Percentiles rank a stretch among this genome's conserved stretches.
Conservation (phyloP, 2,329 filamentous ascomycete genomes). For the Diplodia scrobiculata region DNA sequence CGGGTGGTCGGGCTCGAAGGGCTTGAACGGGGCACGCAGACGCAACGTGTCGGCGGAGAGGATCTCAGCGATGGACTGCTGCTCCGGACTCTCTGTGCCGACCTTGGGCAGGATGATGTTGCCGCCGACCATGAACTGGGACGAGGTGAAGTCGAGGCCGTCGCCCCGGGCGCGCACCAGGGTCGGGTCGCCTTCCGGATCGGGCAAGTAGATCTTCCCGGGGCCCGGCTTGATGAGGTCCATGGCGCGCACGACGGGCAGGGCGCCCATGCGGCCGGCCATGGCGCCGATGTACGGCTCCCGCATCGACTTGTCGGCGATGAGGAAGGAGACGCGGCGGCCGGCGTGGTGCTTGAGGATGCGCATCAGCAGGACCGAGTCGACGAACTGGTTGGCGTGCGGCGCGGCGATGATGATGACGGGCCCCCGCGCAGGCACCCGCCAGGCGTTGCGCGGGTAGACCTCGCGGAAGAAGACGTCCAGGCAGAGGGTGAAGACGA, state of each 20-base stretch:
- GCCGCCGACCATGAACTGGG: conserved; percentile 23
- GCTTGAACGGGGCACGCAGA: conserved; percentile 19
- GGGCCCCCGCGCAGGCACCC: conserved; percentile 17
- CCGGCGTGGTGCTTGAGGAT: conserved; percentile 24
- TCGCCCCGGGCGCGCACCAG: conserved; percentile 24
- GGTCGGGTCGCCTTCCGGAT: conserved; percentile 22
- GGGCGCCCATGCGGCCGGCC: conserved; percentile 22
- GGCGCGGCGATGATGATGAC: conserved; percentile 29
- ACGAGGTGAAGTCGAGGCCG: conserved; percentile 15
- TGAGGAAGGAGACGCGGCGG: conserved; percentile 27
- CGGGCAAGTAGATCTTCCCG: conserved; percentile 29
- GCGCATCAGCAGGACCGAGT: conserved; percentile 25
- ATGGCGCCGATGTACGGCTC: conserved; percentile 26
- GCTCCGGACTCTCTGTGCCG: conserved; percentile 18
- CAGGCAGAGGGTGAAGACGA: conserved; percentile 27
- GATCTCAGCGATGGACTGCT: conserved; percentile 29
- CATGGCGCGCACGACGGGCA: conserved; percentile 28
- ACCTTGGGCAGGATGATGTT: conserved; percentile 21
- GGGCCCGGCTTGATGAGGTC: conserved; percentile 28
- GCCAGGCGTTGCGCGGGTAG: conserved; percentile 17
- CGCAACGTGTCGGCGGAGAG: conserved; percentile 19
- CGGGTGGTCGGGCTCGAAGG: conserved; percentile 11
- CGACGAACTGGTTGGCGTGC: conserved; percentile 30
- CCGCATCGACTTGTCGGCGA: conserved; percentile 28
- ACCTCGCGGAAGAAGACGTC: conserved; percentile 31